Conservation (phyloP, 2,329 filamentous ascomycete species). For the Phaeomoniella chlamydospora region DNA sequence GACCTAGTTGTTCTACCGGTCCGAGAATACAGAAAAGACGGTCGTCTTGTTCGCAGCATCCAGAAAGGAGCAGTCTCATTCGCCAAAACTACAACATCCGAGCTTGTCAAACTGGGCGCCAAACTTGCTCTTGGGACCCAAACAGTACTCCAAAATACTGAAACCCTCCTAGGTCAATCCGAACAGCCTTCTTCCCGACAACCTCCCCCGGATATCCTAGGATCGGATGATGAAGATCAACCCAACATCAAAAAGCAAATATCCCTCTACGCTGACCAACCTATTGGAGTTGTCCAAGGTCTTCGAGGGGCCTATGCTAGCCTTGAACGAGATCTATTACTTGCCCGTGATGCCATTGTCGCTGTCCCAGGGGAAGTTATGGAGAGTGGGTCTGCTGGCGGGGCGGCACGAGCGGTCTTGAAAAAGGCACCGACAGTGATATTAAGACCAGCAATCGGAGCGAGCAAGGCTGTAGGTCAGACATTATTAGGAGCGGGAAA, state of each 20-base stretch:
- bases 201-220: slow-evolving; percentile 21
- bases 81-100: slow-evolving; percentile 82
- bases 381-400: slow-evolving; percentile 68
- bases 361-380: slow-evolving; percentile 85
- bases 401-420: slow-evolving; percentile 63
- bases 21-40: slow-evolving; percentile 85
- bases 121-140: slow-evolving; percentile 93
- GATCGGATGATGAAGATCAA: slow-evolving; percentile 36
- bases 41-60: slow-evolving; percentile 78
- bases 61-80: slow-evolving; percentile 83
- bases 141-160: slow-evolving; percentile 77
- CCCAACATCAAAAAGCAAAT: slow-evolving; percentile 58
- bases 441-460: slow-evolving; percentile 77
- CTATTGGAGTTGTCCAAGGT: slow-evolving; percentile 74
- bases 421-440: slow-evolving; percentile 85
- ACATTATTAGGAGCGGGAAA: slow-evolving; percentile 88
- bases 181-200: slow-evolving; percentile 7
- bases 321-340: slow-evolving; percentile 71
- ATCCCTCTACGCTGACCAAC: slow-evolving; percentile 87
- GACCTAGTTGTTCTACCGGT: slow-evolving; percentile 84
- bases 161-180: slow-evolving; percentile 53
- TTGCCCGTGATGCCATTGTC: slow-evolving; percentile 82
- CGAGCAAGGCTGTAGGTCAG: slow-evolving; percentile 76
- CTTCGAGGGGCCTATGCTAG: slow-evolving; percentile 70
- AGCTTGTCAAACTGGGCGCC: slow-evolving; percentile 85